Conservation (phyloP, 2,329 filamentous ascomycete species). For the Trichoderma sp. region DNA sequence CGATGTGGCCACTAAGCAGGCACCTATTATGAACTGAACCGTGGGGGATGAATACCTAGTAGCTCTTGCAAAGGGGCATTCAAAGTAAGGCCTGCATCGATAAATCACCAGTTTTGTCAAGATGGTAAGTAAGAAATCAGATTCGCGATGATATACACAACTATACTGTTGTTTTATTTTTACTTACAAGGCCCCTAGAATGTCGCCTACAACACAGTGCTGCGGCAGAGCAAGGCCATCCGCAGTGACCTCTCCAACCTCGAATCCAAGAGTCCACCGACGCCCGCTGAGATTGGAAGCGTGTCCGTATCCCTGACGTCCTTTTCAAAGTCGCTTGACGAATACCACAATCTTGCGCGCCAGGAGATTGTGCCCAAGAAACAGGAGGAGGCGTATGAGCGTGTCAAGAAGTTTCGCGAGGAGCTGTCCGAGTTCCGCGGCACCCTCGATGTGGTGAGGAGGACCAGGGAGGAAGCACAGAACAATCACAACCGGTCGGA, state of each 20-base stretch:
- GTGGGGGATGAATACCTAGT: not conserved
- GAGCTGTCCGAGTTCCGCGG: conserved; percentile 78
- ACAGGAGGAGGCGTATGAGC: conserved; percentile 83
- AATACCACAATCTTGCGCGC: conserved; percentile 80
- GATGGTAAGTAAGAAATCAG: not conserved
- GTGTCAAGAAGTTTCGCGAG: conserved; percentile 77
- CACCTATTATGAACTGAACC: not conserved
- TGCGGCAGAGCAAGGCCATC: conserved; percentile 79
- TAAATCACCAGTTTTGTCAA: not conserved
- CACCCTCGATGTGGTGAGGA: conserved; percentile 74
- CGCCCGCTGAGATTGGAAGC: conserved; percentile 57
- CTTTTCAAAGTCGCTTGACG: conserved; percentile 86
- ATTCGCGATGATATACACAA: not conserved
- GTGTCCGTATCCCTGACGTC: conserved; percentile 74
- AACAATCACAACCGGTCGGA: conserved; percentile 69
- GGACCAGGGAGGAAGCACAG: conserved; percentile 70
- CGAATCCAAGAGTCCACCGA: conserved; percentile 60
- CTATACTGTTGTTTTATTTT: not conserved
- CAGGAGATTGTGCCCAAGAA: conserved; percentile 89
- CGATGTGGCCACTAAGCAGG: conserved; percentile 25
- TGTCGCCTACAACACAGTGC: conserved; percentile 77
- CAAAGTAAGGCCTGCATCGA: not conserved
- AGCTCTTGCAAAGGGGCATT: conserved; percentile 10
- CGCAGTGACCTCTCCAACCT: conserved; percentile 72
- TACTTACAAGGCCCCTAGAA: conserved; percentile 51